These are phyloP conservation scores for Pyrrhoderma lamaoense DNA, from an alignment of 1,284 basidiomycete genomes.

Conservation along the genomic window DNA sequence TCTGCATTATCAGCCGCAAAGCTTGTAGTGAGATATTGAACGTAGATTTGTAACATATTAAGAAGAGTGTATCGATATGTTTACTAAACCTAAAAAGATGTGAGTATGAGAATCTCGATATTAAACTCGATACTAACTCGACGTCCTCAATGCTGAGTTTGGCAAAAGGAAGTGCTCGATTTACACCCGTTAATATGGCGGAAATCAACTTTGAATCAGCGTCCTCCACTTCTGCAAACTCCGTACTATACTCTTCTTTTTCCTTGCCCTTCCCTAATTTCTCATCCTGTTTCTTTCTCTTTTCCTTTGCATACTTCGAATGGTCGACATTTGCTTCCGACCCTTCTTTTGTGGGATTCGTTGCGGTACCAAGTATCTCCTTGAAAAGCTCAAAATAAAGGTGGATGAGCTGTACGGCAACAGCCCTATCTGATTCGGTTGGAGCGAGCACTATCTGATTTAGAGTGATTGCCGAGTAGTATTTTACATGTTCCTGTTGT, in stretches of 20 bases:
- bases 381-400: conserved; percentile 96
- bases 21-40: conserved; percentile 98
- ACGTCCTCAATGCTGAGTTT: conserved; percentile 55
- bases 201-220: conserved; percentile 81
- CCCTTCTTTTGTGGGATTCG: conserved; percentile 25
- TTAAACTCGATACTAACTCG: conserved; percentile 33
- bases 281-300: conserved; percentile 29
- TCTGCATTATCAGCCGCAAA: conserved; percentile 86
- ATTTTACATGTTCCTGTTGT: conserved; percentile 59
- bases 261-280: conserved; percentile 29
- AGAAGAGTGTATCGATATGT: conserved; percentile 92
- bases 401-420: conserved; percentile 81
- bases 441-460: conserved; percentile 87
- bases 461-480: conserved; percentile 89
- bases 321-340: conserved; percentile 33
- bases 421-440: conserved; percentile 55
- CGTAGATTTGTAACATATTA: conserved; percentile 88
- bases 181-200: conserved; percentile 90
- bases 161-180: conserved; percentile 92
- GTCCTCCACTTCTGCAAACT: conserved; percentile 72
- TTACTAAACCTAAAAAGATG: conserved; percentile 56
- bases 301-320: conserved; percentile 28
- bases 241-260: conserved; percentile 47
- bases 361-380: conserved; percentile 66
- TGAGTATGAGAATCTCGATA: conserved; percentile 7